Base-by-base conservation (phyloP, 192 early-diverging fungal genomes). In the Jimgerdemannia flammicorona region DNA sequence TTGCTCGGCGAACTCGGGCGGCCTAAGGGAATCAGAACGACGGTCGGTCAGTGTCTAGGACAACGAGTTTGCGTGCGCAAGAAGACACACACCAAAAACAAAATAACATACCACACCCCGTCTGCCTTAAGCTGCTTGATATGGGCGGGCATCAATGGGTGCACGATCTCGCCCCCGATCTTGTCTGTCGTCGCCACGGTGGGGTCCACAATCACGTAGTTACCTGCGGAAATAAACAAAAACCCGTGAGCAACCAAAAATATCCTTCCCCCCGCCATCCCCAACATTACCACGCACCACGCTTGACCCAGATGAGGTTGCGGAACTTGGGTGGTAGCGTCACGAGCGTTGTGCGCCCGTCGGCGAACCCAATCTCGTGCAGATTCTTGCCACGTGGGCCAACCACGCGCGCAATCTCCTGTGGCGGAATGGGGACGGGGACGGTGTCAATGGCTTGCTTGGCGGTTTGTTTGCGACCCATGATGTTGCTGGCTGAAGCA, bases 221-320 rank as follows among this genome's bases (percentile, higher is more conserved):
- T 84, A n/a, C 91, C 91, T 91, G 70, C 18, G 18, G 54, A 9
- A 29, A 29, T 29, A 39, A 75, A 43, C 67, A 43, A 9, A 9
- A 14, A 74, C 67, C 29, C 64, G 65, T 44, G 17, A 20, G 40
- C 70, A 71, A 44, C 43, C 1, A 14, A 10, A 40, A 8, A 63
- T 73, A 43, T 74, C 17, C 11, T 40, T 6, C 42, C 40, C 19
- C 39, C 67, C 43, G 41, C 49, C n/a, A 29, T 71, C 44, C 19
- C 72, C 41, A 68, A 69, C 41, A 14, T 67, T 20, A 40, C 41
- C 4, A 29, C 43, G 74, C 82, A 87, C 94, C 93, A 81, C 91
- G 82, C 80, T 93, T 93, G 43, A 95, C 91, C 94, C 94, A 95
- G 68, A 95, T 86, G 11, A 92, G 78, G 76, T 89, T 94, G 66